Evolutionary conservation across 768 basidiomycete species (phyloP).

Genomic region (Naematelia encephala): DNA sequence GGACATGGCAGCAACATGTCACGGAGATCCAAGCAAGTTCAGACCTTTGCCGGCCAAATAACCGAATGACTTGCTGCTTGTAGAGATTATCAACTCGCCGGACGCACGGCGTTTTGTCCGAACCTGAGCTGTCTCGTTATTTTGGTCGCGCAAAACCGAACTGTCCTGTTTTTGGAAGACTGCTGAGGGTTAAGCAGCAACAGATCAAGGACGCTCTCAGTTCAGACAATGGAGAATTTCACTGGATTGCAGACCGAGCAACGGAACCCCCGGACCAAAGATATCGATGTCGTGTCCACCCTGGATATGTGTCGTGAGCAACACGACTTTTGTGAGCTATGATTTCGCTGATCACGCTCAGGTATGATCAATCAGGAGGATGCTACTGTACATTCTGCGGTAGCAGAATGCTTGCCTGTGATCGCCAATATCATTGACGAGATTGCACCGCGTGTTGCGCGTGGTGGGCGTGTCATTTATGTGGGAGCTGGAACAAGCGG

Average conservation of each 20-base stretch:
- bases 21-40: too few relatives aligned
- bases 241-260: constrained; percentile 6
- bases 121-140: too few relatives aligned
- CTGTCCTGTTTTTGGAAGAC: too few relatives aligned
- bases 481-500: constrained; percentile 11
- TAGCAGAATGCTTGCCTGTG: background rate
- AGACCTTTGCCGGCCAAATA: too few relatives aligned
- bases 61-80: too few relatives aligned
- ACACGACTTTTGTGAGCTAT: background rate
- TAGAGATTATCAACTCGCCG: too few relatives aligned
- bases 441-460: background rate
- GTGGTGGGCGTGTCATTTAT: constrained; percentile 10
- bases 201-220: too few relatives aligned
- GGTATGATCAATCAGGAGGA: constrained; percentile 13
- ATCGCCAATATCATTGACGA: constrained; percentile 10
- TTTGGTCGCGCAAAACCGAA: too few relatives aligned
- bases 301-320: constrained; percentile 11
- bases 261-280: constrained; percentile 5
- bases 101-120: too few relatives aligned
- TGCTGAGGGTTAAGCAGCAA: too few relatives aligned
- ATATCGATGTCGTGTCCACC: constrained; percentile 14
- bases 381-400: background rate
- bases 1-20: too few relatives aligned
- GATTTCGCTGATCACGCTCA: constrained; percentile 2
- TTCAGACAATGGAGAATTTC: too few relatives aligned